Evolutionary conservation across 345 rosid species (phyloP).

Genomic region (Populus davidiana): DNA sequence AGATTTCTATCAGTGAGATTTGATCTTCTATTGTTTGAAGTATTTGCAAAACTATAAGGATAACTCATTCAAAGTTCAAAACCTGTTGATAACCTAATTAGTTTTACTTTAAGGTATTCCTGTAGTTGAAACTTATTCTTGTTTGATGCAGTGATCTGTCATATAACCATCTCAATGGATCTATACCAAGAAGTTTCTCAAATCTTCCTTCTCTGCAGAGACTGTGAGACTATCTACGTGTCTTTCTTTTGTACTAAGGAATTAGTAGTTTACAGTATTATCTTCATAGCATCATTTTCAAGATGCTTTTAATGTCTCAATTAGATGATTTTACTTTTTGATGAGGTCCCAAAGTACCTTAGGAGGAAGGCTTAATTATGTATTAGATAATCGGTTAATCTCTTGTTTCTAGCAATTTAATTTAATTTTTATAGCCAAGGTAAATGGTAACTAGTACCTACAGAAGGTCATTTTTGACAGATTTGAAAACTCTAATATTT

Average conservation of each 20-base stretch:
- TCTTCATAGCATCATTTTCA: no score
- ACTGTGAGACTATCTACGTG: conserved; percentile 49
- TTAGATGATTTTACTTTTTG: no score
- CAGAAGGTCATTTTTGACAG: no score
- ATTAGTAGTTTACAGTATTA: no score
- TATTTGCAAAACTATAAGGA: neutral
- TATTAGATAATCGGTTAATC: no score
- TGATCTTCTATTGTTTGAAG: neutral
- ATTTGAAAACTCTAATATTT: no score
- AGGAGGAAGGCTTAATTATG: no score
- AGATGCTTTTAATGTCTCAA: no score
- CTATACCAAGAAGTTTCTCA: conserved; percentile 69
- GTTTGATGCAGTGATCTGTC: conserved; percentile 62
- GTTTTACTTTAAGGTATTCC: neutral
- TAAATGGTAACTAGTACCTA: accelerated
- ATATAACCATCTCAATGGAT: conserved; percentile 59
- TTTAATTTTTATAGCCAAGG: accelerated
- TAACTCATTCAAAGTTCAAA: neutral
- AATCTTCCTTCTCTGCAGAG: conserved; percentile 66
- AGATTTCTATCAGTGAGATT: no score
- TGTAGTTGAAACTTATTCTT: conserved; percentile 8
- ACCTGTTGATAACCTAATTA: neutral
- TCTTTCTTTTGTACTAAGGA: neutral
- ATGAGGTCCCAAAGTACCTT: no score
- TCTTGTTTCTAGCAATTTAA: no score